These are phyloP conservation scores for Lepraria neglecta DNA, from an alignment of 495 filamentous ascomycete genomes.

Conservation along the genomic window DNA sequence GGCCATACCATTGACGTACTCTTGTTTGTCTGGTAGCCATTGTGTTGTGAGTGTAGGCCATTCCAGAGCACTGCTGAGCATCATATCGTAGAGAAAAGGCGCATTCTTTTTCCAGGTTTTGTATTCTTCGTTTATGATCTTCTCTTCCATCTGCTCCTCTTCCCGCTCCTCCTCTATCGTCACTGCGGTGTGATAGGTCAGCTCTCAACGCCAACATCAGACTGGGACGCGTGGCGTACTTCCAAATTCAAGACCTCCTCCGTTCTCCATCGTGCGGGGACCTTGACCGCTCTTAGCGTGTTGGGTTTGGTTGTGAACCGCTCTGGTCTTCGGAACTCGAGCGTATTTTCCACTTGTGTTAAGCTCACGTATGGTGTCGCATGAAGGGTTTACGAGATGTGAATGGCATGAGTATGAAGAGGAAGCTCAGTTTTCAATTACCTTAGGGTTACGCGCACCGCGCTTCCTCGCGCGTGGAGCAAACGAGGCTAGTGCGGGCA, in stretches of 20 bases:
- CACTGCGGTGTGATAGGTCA: slow-evolving; percentile 24
- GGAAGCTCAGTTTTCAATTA: background rate
- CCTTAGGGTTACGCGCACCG: slow-evolving; percentile 16
- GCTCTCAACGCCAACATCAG: background rate
- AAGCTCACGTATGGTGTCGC: background rate
- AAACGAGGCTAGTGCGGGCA: slow-evolving; percentile 14
- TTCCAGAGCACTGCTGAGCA: slow-evolving; percentile 86
- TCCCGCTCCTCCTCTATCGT: slow-evolving; percentile 53
- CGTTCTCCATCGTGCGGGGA: slow-evolving; percentile 21
- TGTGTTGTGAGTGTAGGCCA: slow-evolving; percentile 98
- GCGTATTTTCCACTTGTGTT: too few relatives aligned
- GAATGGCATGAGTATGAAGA: background rate
- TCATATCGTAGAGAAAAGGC: slow-evolving; percentile 96
- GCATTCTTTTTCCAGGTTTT: slow-evolving; percentile 99
- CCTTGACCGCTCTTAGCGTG: too few relatives aligned
- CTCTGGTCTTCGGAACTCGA: too few relatives aligned
- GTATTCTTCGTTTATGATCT: slow-evolving; percentile 98
- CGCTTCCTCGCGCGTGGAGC: slow-evolving; percentile 2
- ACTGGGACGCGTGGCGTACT: background rate
- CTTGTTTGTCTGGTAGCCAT: slow-evolving; percentile 95
- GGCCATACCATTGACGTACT: slow-evolving; percentile 41
- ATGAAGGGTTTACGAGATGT: background rate
- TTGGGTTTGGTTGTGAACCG: too few relatives aligned
- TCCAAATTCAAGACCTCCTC: slow-evolving; percentile 22
- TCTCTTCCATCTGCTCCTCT: slow-evolving; percentile 68